Conservation (phyloP, 1,139 yeast species). For the Saccharomyces hybrid region DNA sequence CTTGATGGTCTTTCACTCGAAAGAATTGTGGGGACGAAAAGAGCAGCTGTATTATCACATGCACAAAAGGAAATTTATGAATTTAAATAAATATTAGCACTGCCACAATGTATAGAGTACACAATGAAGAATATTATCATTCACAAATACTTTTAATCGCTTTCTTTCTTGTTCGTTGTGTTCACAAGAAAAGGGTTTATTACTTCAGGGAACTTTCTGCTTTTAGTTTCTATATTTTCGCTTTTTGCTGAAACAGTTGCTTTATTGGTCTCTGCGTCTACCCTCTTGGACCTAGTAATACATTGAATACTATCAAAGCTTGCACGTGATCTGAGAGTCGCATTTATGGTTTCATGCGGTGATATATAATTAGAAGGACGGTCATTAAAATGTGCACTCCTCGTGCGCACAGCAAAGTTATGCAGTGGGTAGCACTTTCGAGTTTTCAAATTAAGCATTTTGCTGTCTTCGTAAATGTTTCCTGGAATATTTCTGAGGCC, state of each 20-base stretch:
- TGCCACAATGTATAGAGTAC: not conserved
- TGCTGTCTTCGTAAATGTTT: not conserved
- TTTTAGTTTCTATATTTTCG: not conserved
- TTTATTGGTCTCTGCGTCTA: not conserved
- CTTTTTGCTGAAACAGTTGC: not conserved
- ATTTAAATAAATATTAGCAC: constrained; percentile 37
- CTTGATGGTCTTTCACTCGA: constrained; percentile 79
- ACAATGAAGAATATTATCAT: not conserved
- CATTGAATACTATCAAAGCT: not conserved
- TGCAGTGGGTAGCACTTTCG: not conserved
- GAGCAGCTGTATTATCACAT: constrained; percentile 62
- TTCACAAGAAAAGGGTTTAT: not conserved
- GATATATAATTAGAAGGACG: not conserved
- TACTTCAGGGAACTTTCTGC: not conserved
- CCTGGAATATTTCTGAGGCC: not conserved
- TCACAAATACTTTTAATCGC: not conserved
- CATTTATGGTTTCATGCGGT: not conserved
- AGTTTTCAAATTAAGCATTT: not conserved
- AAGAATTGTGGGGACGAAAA: constrained; percentile 74
- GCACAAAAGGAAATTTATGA: constrained; percentile 70
- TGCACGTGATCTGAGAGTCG: not conserved
- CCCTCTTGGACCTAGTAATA: not conserved
- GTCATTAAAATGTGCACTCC: not conserved
- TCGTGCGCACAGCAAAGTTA: not conserved
- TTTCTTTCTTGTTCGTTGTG: not conserved